Base-by-base conservation (phyloP, 306 rosid species). In the Inga leiocalycina region DNA sequence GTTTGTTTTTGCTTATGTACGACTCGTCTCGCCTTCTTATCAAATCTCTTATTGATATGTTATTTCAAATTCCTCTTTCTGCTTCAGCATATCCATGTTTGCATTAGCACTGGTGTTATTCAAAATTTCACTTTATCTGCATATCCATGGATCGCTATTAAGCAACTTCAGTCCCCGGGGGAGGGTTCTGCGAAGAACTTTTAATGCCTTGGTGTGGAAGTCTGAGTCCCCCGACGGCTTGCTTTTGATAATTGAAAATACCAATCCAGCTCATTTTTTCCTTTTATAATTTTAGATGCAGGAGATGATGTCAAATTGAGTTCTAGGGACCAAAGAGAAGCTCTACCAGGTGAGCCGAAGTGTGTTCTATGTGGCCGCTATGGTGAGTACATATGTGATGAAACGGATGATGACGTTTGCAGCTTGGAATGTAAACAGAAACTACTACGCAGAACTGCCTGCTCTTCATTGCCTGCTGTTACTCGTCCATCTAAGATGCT, bases 321-420 rank as follows among this genome's bases (percentile, higher is more conserved):
- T 66, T 87, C 89, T 19, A 82, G 56, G 64, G 95, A 92, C 70
- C 98, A 92, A 86, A 88, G 95, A 86, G 89, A 85, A 78, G 92
- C 98, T 75, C 81, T 88, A n/a, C 88, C 86, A 44, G 90, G 91
- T 44, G 98, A 94, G 79, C 97, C 98, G 17, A 89, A 81, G 87
- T 94, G 98, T 81, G 78, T 83, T 74, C 62, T 88, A 74, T 94
- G 98, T 71, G 85, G 93, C 80, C 97, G 95, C 77, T 92, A 94
- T 37, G 97, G 98, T 16, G 98, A 94, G 85, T 94, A 91, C 76
- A 92, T 92, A 81, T 91, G 95, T 52, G 92, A 92, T 64, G 86
- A 91, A 89, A 94, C 95, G 44, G 98, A 92, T 74, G 92, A 94
- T 71, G 98, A 94, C 79, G 66, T 94, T 70, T 94, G 95, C 88